Percentiles rank a stretch among this genome's conserved stretches.
These are phyloP conservation scores for Pelagophyceae sp. DNA, from an alignment of 352 stramenopile species.

Conservation along the genomic window DNA sequence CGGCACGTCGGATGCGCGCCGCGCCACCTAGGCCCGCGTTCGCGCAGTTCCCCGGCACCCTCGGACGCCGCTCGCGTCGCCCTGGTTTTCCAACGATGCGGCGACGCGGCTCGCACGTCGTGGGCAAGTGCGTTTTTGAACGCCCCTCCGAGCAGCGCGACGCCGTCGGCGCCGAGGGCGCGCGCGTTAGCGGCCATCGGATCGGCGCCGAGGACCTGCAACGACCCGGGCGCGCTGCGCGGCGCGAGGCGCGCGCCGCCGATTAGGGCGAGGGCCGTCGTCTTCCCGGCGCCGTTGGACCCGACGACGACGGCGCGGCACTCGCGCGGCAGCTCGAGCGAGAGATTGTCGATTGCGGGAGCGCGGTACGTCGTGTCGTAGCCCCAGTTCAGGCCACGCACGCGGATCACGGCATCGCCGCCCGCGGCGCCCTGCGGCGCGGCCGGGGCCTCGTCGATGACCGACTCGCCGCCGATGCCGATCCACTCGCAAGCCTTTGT, in stretches of 20 bases:
- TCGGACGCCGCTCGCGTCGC: no score
- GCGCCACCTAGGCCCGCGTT: no score
- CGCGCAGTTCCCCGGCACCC: no score
- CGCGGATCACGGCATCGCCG: background rate
- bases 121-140: background rate
- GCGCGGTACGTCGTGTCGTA: background rate
- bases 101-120: no score
- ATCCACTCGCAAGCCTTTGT: background rate
- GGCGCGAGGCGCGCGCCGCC: slow-evolving; percentile 3
- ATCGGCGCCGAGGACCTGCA: background rate
- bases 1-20: background rate
- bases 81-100: no score
- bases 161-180: background rate
- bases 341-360: background rate
- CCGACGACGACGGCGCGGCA: slow-evolving; percentile 11
- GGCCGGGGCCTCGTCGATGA: background rate
- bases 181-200: background rate
- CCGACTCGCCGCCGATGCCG: background rate
- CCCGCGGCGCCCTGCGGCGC: background rate
- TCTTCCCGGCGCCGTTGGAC: slow-evolving; percentile 7
- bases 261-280: background rate
- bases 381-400: background rate
- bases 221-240: background rate
- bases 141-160: slow-evolving; percentile 3
- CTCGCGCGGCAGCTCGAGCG: background rate